Conservation (phyloP, 2,329 filamentous ascomycete species). For the Drechslera avenae region DNA sequence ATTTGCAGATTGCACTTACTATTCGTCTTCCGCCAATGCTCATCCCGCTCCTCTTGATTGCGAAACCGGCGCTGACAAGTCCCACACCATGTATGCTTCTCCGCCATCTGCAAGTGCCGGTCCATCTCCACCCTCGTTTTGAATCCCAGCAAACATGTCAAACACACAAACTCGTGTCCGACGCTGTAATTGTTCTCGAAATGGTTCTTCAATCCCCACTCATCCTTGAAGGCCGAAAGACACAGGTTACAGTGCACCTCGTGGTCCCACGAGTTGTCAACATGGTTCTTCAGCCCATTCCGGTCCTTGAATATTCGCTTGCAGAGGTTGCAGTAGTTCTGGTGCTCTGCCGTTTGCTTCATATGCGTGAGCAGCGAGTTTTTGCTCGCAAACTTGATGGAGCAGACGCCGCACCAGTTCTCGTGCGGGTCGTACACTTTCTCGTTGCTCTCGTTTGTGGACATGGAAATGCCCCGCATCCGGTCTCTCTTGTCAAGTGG, state of each 20-base stretch:
- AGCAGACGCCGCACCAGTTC: constrained; percentile 45
- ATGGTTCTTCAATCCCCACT: constrained; percentile 41
- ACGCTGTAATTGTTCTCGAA: constrained; percentile 41
- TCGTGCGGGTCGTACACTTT: constrained; percentile 26
- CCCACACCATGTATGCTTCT: constrained; percentile 38
- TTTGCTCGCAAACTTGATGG: constrained; percentile 30
- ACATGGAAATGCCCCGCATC: background rate
- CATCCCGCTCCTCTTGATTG: constrained; percentile 40
- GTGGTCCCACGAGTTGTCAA: constrained; percentile 38
- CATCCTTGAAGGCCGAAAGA: constrained; percentile 41
- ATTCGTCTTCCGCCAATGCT: constrained; percentile 38
- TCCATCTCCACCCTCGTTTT: constrained; percentile 25
- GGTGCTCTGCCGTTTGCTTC: constrained; percentile 32
- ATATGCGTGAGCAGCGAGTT: constrained; percentile 29
- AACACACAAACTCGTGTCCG: constrained; percentile 36
- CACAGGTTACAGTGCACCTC: constrained; percentile 41
- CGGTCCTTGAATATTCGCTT: constrained; percentile 42
- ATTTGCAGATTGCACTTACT: constrained; percentile 19
- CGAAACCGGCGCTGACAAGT: constrained; percentile 36
- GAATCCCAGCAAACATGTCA: constrained; percentile 39
- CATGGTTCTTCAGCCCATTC: constrained; percentile 43
- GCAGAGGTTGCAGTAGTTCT: constrained; percentile 45
- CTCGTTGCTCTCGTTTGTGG: constrained; percentile 14
- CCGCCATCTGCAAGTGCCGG: constrained; percentile 28
- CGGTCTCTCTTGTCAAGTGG: constrained; percentile 12